Evolutionary conservation across 345 rosid species (phyloP), one percentile per base, ranked within the genome.

Genomic region (Physaria fendleri): DNA sequence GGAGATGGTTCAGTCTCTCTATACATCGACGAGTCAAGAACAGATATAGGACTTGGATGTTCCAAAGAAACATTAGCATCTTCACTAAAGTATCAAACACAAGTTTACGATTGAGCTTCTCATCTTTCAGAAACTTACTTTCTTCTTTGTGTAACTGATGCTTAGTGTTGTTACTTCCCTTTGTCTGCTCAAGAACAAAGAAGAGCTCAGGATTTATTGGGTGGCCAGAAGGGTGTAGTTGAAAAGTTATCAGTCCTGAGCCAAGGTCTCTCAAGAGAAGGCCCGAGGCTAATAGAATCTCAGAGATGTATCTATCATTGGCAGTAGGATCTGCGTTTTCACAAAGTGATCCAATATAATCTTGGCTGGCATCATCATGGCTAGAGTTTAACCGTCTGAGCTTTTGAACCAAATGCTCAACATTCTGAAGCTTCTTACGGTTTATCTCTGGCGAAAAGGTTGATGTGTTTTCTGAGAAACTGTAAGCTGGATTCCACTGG

Each of bases 231-330:
- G 83, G 75, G 48, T 93, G 95, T 63, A 86, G 81, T 66, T 88
- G 99, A 69, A 88, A 79, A 15, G 83, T 69, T 21, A 83, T 62
- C 63, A 78, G 66, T 45, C 80, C 79, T 15, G 93, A 76, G 46
- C 79, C 78, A 5, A 88, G 79, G 66, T 88, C 95, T 48, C 88
- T 77, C 20, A 92, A 90, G n/a, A 92, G 77, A 37, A 92, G 87
- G 46, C 98, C 98, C 0, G 98, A 92, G 54, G 98, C 95, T 69
- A 93, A 68, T 40, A 93, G 60, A 71, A 93, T 89, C 82, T 93
- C 95, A 0, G 97, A 88, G 60, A 93, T 77, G 79, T 93, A 93
- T 77, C 98, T 78, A 76, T 84, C 86, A 69, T 92, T 91, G 21
- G 69, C 56, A 38, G 39, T 55, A 17, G 97, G 97, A 62, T 78